phyloP scores from a whole-genome alignment of 2,329 filamentous ascomycete species.

The Penicillium brasilianum region DNA sequence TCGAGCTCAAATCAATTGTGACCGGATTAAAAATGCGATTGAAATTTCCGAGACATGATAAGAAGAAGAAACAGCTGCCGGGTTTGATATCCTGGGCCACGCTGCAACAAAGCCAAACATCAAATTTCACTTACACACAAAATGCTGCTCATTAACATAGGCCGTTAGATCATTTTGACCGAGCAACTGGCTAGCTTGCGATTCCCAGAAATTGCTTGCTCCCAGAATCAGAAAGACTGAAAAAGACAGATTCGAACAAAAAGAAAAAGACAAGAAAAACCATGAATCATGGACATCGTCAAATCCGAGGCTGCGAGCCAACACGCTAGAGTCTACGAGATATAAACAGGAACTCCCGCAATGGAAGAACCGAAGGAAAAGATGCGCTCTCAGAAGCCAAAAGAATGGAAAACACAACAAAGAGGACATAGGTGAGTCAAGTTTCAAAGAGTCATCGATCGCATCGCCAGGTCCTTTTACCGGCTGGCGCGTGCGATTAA shows the following conservation, averaged over 20 bases:
- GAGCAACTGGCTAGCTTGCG: constrained; percentile 9
- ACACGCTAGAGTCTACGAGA: constrained; percentile 34
- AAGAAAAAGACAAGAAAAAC: not conserved
- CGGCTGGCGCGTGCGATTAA: constrained; percentile 86
- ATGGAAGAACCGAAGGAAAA: constrained; percentile 11
- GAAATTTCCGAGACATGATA: not conserved
- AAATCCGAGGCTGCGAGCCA: constrained; percentile 49
- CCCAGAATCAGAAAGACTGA: constrained; percentile 4
- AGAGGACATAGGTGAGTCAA: constrained; percentile 7
- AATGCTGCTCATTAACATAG: constrained; percentile 8
- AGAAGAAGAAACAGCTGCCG: not conserved
- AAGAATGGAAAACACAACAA: constrained; percentile 17
- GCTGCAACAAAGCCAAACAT: not conserved
- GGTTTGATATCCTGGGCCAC: not conserved
- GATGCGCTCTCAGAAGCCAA: constrained; percentile 7
- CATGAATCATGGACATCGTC: constrained; percentile 55
- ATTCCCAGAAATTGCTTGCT: constrained; percentile 18
- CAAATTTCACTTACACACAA: not conserved
- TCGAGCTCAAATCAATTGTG: not conserved
- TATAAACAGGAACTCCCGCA: constrained; percentile 21
- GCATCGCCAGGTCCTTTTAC: constrained; percentile 49
- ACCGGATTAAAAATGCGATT: not conserved
- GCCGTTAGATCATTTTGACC: constrained; percentile 4
- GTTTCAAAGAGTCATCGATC: not conserved
- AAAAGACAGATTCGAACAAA: constrained; percentile 3